Evolutionary conservation across 352 stramenopile species (phyloP), one percentile per base, ranked within the genome.

Genomic region (Aphanomyces invadans): DNA sequence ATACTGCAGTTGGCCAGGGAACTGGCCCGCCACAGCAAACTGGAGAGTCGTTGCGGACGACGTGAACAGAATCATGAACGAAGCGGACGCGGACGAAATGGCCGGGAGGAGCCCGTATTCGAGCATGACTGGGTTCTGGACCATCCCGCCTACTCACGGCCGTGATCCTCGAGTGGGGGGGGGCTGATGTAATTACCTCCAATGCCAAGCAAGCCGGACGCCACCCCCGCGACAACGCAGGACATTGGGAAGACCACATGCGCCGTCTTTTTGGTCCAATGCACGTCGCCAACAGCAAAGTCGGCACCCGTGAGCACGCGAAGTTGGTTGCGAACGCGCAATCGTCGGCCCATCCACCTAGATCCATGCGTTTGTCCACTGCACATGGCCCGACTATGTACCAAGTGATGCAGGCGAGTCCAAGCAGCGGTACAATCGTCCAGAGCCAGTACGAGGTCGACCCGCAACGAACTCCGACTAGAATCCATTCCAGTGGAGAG

Each of bases 61-160:
- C 4, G 85, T 94, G 72, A 89, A 94, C 11, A 94, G 62, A 55
- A 94, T 90, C 85, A 94, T 94, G 71, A 87, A 94, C 65, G 94
- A 97, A 36, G 91, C 93, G 1, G 95, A 98, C 23, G 93, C 92
- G 2, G 86, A 96, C 31, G 96, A 87, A 44, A 94, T 79, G 4
- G 76, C 70, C 1, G 85, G 85, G 31, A 98, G 74, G 26, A 99
- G 89, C n/a, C 95, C 95, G 89, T 99, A 98, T 29, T 98, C 90
- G 0, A 99, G 83, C 95, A 99, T 98, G 59, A 99, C 85, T 0
- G 96, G 95, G 0, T 95, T 95, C 66, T 98, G 98, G 23, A 99
- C 93, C 76, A 99, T 98, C 42, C 96, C 96, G 38, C 96, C 60
- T 67, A 57, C n/a, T 12, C 25, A 11, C 1, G 10, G 17, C 28